phyloP scores from a whole-genome alignment of 23 red algal species.

The Gracilariopsis chorda region DNA sequence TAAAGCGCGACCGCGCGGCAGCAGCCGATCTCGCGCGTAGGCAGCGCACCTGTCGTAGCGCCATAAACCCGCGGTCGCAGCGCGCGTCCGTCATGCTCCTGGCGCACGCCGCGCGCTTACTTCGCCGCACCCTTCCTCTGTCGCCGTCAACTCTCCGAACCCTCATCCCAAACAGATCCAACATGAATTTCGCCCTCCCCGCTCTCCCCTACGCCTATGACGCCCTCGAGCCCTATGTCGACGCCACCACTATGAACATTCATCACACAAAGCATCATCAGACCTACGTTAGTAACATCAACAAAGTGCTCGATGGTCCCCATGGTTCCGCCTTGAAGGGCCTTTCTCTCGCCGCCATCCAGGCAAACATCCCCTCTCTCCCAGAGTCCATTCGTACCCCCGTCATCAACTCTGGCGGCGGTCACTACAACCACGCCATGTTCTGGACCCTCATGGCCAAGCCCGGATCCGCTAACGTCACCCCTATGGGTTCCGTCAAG shows the following conservation, averaged over 20 bases:
- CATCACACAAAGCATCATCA: constrained; percentile 98
- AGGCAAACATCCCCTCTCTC: constrained; percentile 65
- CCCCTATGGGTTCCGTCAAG: constrained; percentile 75
- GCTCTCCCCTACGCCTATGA: constrained; percentile 85
- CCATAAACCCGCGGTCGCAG: too few species aligned
- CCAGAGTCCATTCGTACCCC: constrained; percentile 68
- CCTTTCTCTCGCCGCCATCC: constrained; percentile 84
- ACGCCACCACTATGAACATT: constrained; percentile 82
- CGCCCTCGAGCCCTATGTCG: constrained; percentile 89
- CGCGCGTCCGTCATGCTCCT: too few species aligned
- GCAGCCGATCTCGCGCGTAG: too few species aligned
- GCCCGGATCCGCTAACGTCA: constrained; percentile 31
- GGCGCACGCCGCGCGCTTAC: too few species aligned
- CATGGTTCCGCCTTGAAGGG: constrained; percentile 74
- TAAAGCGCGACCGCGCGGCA: too few species aligned
- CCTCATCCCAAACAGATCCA: neutral
- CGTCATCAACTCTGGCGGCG: constrained; percentile 91
- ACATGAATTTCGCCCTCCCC: constrained; percentile 71
- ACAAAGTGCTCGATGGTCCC: constrained; percentile 67
- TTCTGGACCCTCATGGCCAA: constrained; percentile 86
- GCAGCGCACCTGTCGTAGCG: too few species aligned
- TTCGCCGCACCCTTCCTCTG: too few species aligned
- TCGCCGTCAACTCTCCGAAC: too few species aligned
- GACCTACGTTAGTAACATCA: constrained; percentile 96
- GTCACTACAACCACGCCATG: constrained; percentile 94